Conservation (phyloP, 129 eudicot genomes). For the Flaveria brownii region DNA sequence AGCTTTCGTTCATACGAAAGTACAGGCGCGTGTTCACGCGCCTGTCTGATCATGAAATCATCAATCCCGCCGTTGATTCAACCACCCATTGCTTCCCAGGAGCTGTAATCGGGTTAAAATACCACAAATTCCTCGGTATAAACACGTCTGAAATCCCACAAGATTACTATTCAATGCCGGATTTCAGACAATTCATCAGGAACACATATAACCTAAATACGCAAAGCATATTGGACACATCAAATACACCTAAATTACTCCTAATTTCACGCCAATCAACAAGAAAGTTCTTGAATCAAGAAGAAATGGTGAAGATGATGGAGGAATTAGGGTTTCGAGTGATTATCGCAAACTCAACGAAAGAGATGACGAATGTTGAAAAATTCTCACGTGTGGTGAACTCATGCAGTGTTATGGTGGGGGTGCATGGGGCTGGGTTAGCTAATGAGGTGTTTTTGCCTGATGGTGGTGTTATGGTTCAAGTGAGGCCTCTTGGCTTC, state of each 20-base stretch:
- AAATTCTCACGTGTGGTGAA: constrained; percentile 45
- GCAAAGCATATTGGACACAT: constrained; percentile 2
- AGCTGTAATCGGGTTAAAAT: constrained; percentile 49
- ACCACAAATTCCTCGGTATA: constrained; percentile 44
- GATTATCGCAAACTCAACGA: constrained; percentile 30
- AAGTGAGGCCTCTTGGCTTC: constrained; percentile 58
- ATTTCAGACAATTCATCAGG: constrained; percentile 51
- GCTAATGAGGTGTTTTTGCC: constrained; percentile 57
- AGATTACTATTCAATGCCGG: constrained; percentile 41
- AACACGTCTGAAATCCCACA: constrained; percentile 42
- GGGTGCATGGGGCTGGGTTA: constrained; percentile 76
- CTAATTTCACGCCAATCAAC: constrained; percentile 51
- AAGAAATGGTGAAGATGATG: constrained; percentile 55
- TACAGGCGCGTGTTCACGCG: constrained; percentile 42
- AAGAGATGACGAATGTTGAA: constrained; percentile 40
- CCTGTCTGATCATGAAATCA: constrained; percentile 41
- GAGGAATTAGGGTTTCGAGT: constrained; percentile 56
- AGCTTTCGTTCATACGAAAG: constrained; percentile 38
- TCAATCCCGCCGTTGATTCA: constrained; percentile 35
- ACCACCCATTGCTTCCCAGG: constrained; percentile 54
- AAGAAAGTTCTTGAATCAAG: constrained; percentile 53
- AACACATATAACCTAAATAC: constrained; percentile 42
- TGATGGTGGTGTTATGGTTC: constrained; percentile 53
- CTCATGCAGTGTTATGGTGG: constrained; percentile 62
- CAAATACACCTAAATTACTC: constrained; percentile 42